These are phyloP conservation scores for Dimocarpus longan DNA, from an alignment of 345 rosid genomes.

Conservation along the genomic window DNA sequence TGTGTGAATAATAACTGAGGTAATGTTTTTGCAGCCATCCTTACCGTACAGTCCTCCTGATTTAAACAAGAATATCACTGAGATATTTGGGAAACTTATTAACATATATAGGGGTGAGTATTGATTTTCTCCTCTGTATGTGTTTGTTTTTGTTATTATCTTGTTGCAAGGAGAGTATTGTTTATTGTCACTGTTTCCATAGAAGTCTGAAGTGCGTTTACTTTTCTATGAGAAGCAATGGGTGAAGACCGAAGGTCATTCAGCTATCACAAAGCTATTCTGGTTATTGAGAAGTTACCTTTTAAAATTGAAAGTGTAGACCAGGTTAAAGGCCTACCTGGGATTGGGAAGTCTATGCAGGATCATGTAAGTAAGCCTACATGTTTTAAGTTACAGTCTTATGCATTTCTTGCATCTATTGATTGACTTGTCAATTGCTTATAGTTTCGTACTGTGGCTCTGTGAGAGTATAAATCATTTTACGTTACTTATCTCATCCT, in stretches of 20 bases:
- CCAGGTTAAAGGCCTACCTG: constrained; percentile 79
- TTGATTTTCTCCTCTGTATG: background rate
- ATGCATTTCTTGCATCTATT: constrained; percentile 11
- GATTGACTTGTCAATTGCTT: background rate
- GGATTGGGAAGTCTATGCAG: constrained; percentile 93
- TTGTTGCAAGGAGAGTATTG: background rate
- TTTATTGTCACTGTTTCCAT: background rate
- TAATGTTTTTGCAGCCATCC: constrained; percentile 41
- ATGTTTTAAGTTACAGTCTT: background rate
- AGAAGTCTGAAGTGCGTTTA: constrained; percentile 19
- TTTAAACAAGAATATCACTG: constrained; percentile 75
- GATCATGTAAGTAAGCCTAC: constrained; percentile 75
- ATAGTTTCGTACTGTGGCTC: no score
- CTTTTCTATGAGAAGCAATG: constrained; percentile 55
- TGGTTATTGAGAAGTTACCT: constrained; percentile 84
- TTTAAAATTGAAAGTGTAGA: constrained; percentile 80
- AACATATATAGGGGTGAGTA: constrained; percentile 79
- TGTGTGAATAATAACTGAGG: constrained; percentile 16
- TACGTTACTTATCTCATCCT: background rate
- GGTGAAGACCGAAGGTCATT: constrained; percentile 96
- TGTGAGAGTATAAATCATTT: background rate
- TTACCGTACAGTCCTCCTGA: constrained; percentile 73
- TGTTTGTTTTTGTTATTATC: background rate
- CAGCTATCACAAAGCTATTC: constrained; percentile 91
- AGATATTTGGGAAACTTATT: constrained; percentile 87